Base-by-base conservation (phyloP, 1,139 yeast species). In the Protomyces pachydermus region DNA sequence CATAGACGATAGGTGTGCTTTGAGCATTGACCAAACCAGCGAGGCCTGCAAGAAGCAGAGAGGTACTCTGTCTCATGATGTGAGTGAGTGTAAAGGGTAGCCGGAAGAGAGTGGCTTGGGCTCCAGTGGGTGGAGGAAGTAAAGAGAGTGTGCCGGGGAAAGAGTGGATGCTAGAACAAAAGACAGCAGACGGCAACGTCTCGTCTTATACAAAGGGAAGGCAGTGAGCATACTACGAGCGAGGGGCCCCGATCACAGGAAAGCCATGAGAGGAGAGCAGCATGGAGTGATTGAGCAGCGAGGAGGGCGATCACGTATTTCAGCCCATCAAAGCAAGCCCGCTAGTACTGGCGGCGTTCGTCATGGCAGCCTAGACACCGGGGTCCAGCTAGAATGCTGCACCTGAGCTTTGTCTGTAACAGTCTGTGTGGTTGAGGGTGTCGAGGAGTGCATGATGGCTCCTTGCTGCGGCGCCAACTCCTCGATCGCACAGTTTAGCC, bases 21-120 rank as follows among this genome's bases (percentile, higher is more conserved):
- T 48, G 35, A 4, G 62, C 62, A 9, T 20, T 18, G n/a, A 56
- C 62, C 34, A 58, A 51, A 35, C 62, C 56, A 28, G 56, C 62
- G 18, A 58, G 56, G 35, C 62, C 62, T 18, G 62, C 62, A n/a
- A 58, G 62, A 38, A 45, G 32, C 52, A 57, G n/a, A 53, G 52
- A 18, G 5, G 25, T 20, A 18, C 48, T 42, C 18, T n/a, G 48
- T 42, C 28, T 42, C 48, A 42, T 42, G 48, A 3, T 37, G 14
- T 12, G 16, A 37, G 16, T 12, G 42, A 18, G 3, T 42, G 48
- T 20, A n/a, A 20, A n/a, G 48, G 5, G 14, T 20, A 20, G 23
- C 23, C 14, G 5, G 16, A 9, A 6, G 16, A n/a, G 42, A 14
- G 42, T 12, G 14, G 14, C 42, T 42, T 42, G 48, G 23, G 12